phyloP scores from a whole-genome alignment of 257 asterid genomes.

The Nicotiana undulata region DNA sequence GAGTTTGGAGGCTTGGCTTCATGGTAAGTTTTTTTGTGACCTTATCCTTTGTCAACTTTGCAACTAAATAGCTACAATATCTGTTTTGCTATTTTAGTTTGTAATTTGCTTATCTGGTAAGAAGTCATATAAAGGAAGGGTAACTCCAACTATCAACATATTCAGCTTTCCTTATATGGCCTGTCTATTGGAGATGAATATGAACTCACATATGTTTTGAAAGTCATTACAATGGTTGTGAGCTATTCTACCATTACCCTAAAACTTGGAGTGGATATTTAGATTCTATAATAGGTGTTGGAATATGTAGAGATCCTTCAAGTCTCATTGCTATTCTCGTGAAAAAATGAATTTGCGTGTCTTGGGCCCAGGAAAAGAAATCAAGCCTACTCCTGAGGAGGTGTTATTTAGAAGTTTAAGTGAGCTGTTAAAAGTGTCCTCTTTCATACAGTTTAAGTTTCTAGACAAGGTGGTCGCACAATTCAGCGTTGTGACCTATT shows the following conservation, averaged over 20 bases:
- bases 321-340: neutral
- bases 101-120: neutral
- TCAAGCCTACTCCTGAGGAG: neutral
- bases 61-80: neutral
- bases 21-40: constrained; percentile 40
- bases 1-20: constrained; percentile 94
- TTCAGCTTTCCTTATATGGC: neutral
- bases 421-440: neutral
- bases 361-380: neutral
- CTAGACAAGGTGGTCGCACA: neutral
- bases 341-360: neutral
- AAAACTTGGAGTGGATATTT: neutral
- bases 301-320: neutral
- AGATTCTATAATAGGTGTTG: neutral
- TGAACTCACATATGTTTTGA: neutral
- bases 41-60: neutral
- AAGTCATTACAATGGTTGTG: neutral
- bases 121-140: neutral
- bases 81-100: neutral
- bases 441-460: neutral
- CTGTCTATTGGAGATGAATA: neutral
- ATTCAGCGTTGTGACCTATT: neutral
- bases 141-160: neutral
- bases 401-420: neutral
- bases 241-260: neutral